These are phyloP conservation scores for Telfairia occidentalis DNA, from an alignment of 331 rosid species.

Conservation along the genomic window DNA sequence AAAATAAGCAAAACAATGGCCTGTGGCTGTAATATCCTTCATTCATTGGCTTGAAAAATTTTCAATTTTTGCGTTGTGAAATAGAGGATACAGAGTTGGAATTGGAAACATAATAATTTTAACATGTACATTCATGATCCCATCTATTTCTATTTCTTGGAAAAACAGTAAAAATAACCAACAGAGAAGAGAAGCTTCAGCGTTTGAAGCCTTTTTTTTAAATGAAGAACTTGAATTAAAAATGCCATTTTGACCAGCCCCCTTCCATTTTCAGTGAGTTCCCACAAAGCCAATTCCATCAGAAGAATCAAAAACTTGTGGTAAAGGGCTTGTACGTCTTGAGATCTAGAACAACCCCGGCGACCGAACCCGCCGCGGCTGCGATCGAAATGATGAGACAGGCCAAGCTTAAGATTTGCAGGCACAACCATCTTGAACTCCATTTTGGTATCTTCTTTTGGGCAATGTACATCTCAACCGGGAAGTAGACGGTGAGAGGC, in stretches of 20 bases:
- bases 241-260: not conserved
- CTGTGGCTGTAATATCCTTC: not conserved
- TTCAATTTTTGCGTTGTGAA: not conserved
- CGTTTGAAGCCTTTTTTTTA: not conserved
- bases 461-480: slow-evolving; percentile 59
- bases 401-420: slow-evolving; percentile 38
- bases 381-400: slow-evolving; percentile 24
- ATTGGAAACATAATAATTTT: not conserved
- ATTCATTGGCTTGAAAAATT: not conserved
- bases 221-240: slow-evolving; percentile 3
- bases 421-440: slow-evolving; percentile 55
- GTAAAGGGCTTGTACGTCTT: slow-evolving; percentile 21
- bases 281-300: not conserved
- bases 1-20: not conserved
- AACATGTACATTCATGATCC: not conserved
- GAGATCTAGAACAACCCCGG: slow-evolving; percentile 19
- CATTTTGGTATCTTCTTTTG: slow-evolving; percentile 58
- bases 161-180: slow-evolving; percentile 3
- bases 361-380: slow-evolving; percentile 25
- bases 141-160: slow-evolving; percentile 6
- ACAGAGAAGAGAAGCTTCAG: not conserved
- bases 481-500: slow-evolving; percentile 67
- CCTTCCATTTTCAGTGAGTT: not conserved
- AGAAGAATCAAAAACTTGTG: slow-evolving; percentile 7
- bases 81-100: not conserved